Base-by-base conservation (phyloP, 2,329 filamentous ascomycete species). In the Boeremia exigua region DNA sequence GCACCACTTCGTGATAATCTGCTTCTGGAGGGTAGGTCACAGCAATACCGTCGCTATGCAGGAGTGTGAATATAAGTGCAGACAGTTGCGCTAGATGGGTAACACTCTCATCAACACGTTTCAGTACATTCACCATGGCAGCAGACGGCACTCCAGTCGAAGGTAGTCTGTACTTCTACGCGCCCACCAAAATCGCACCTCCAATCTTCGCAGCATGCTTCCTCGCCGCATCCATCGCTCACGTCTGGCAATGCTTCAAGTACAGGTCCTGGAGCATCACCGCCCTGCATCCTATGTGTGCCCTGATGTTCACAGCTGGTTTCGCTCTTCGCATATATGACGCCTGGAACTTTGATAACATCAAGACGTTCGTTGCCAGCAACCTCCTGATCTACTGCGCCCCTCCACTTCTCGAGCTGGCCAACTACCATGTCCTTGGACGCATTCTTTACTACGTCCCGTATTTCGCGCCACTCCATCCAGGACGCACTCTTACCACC, bases 361-460 rank as follows among this genome's bases (percentile, higher is more conserved):
- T 78, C 27, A 61, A 56, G 28, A 57, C 77, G n/a, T 74, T 73
- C 56, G 71, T 78, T 47, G 69, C 70, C 2, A 74, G 74, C 49
- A 70, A 64, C 10, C 68, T 75, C 1, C 65, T 76, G 6, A 69
- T 75, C 15, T 62, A 73, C 43, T 63, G 59, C 36, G 62, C 66
- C 57, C 7, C 29, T 11, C 63, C 63, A 6, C 43, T 65, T 14
- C 54, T 66, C 3, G 62, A 65, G 25, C 19, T 84, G 4, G 78
- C 82, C 50, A 85, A 87, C 65, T 87, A 86, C 66, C 81, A 84
- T 60, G 79, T 86, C 50, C 80, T 87, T 23, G 81, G 82, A 2
- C 80, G 84, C 7, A 76, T 85, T 11, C 75, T 87, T 27, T 82
- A 82, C 67, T 88, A 87, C 69, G 76, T 85, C 1, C 84, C 84